Base-by-base conservation (phyloP, 768 basidiomycete species). In the Leccinum sublutescens region DNA sequence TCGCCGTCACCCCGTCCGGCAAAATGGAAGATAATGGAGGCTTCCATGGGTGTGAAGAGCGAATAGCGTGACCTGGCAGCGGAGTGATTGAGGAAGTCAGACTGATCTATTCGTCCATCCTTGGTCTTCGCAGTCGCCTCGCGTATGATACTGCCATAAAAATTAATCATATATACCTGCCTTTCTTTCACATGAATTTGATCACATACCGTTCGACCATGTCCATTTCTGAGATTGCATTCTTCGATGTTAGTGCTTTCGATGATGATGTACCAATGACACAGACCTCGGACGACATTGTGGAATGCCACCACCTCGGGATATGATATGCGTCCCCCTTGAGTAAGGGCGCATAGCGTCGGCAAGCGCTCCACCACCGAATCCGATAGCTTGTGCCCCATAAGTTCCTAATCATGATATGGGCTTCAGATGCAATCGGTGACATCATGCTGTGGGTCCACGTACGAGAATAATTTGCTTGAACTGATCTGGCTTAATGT, bases 21-120 rank as follows among this genome's bases (percentile, higher is more conserved):
- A 76, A 98, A 98, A 74, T 99, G 96, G 78, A 98, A 99, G 68
- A 99, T 87, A 68, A 98, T 97, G 55, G 89, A 85, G n/a, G 91
- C 93, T 74, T 98, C 96, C 92, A 98, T 96, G 4, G 96, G 96
- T 1, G 94, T 95, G 74, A 98, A 98, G 54, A 96, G 82, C 40
- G 93, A 90, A 74, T 98, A 98, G 38, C 96, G 89, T 65, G 95
- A 93, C 64, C 80, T 88, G 36, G 87, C 83, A 27, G 91, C 87
- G 14, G 94, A 85, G 71, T 97, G 80, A 72, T 98, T 89, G 58
- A 96, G 81, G 76, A 99, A 98, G 74, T 98, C 97, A n/a, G 86
- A 84, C 70, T 94, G 87, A 74, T 93, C 90, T 77, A 99, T 98
- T 54, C 94, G 89, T 5, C 96, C 96, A 68, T 99, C 97, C 72